Base-by-base conservation (phyloP, 2,329 filamentous ascomycete species). In the Didymella lethalis region DNA sequence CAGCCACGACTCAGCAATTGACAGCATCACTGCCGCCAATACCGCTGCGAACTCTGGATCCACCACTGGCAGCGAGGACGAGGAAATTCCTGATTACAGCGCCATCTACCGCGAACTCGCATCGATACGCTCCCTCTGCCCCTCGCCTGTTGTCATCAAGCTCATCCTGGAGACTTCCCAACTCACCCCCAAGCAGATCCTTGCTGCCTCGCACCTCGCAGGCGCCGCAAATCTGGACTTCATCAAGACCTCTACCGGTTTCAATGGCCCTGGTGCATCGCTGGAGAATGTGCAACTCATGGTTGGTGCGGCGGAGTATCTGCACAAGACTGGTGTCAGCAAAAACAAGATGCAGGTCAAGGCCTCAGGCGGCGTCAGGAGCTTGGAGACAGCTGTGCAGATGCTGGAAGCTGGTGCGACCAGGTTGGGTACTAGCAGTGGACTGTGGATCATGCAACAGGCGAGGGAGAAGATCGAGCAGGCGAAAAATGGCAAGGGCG, bases 181-280 rank as follows among this genome's bases (percentile, higher is more conserved):
- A 66, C 76, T 88, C 18, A 71, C 68, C 2, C 62, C 69, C 5
- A 66, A 77, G 5, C 79, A 87, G 61, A 82, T 87, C 53, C 78
- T 87, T 32, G 84, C 84, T 1, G 85, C 80, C 0, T 81, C 80
- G 18, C 78, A 82, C 23, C 76, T 88, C 40, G 81, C 83, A 2
- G 81, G 80, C 16, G 77, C 81, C 32, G 84, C 85, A 2, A 80
- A 80, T 4, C 83, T 84, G 47, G 84, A 87, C 64, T 88, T 81
- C 62, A 82, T 88, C 61, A 88, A 88, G 75, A 88, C 86, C 0
- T 83, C 81, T 29, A 88, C 86, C 1, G 86, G 86, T 1, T 87
- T 86, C 71, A 80, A 82, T 48, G 85, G 85, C 0, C 76, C 78
- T 0, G 85, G 85, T 8, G 85, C 85, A 0, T 82, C 70, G 34